Percentiles rank a stretch among this genome's conserved stretches.
Evolutionary conservation across 1,139 yeast species (phyloP).

Genomic region (Taphrina deformans): DNA sequence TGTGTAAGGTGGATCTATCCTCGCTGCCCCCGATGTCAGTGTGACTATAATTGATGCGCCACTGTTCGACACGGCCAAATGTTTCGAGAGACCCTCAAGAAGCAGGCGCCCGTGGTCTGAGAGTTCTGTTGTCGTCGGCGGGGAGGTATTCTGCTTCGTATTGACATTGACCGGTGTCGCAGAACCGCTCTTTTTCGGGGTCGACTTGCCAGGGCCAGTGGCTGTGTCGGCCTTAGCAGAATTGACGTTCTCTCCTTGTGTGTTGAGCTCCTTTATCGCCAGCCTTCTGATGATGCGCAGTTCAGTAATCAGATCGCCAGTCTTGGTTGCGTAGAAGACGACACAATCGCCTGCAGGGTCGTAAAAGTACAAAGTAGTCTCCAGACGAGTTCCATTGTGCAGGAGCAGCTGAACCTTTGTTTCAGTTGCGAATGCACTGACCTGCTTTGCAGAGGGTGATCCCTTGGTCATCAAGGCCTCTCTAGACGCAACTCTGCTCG

Average conservation of each 20-base stretch:
- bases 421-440: background rate
- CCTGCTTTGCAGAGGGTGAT: background rate
- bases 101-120: constrained; percentile 3
- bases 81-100: constrained; percentile 12
- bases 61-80: background rate
- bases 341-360: background rate
- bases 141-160: background rate
- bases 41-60: constrained; percentile 1
- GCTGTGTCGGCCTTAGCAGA: background rate
- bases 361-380: background rate
- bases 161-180: background rate
- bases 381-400: background rate
- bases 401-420: background rate
- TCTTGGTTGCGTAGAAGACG: background rate
- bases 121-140: background rate
- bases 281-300: constrained; percentile 2
- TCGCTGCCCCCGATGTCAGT: background rate
- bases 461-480: background rate
- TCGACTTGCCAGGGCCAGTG: constrained; percentile 1
- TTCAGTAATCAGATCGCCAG: background rate
- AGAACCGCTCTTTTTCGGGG: background rate
- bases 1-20: constrained; percentile 16
- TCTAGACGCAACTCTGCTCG: too few relatives aligned
- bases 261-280: background rate
- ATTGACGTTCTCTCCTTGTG: background rate